A percentile compares a stretch with the other conserved stretches of the same genome.
Conservation (phyloP, 148 eudicot genomes). For the Rhododendron mucronatum region DNA sequence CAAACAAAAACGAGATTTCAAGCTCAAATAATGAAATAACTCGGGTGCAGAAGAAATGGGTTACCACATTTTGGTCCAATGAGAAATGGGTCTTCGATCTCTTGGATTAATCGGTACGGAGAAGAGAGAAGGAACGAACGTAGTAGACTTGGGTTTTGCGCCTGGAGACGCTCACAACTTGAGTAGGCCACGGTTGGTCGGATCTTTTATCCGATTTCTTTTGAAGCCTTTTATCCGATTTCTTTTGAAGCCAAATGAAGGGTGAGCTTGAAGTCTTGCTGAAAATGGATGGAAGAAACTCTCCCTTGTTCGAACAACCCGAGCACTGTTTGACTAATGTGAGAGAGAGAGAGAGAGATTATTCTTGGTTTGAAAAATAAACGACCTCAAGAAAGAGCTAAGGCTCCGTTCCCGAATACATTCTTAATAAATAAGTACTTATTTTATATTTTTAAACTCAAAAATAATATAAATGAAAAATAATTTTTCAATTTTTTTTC, state of each 20-base stretch:
- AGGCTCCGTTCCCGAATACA: too few relatives aligned
- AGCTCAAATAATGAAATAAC: neutral
- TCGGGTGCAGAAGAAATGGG: conserved; percentile 4
- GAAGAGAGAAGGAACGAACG: neutral
- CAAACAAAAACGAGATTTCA: neutral
- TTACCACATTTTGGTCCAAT: conserved; percentile 18
- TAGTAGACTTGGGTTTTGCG: neutral
- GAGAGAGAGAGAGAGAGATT: too few relatives aligned
- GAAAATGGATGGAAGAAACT: neutral
- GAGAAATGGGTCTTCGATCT: conserved; percentile 16
- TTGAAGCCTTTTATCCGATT: neutral
- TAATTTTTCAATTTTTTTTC: too few relatives aligned
- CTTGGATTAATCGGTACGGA: conserved; percentile 4
- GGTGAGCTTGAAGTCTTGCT: neutral
- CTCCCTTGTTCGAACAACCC: neutral
- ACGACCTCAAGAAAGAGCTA: too few relatives aligned
- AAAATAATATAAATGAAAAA: too few relatives aligned
- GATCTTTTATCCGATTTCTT: neutral
- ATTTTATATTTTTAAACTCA: too few relatives aligned
- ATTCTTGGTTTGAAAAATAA: too few relatives aligned
- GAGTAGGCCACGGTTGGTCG: neutral
- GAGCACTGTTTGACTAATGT: neutral
- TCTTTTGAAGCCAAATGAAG: neutral
- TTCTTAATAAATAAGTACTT: too few relatives aligned
- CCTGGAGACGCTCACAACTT: neutral